Evolutionary conservation across 164 flowering plant species (phyloP), one percentile per base, ranked within the genome.

Genomic region (Warburgia ugandensis): DNA sequence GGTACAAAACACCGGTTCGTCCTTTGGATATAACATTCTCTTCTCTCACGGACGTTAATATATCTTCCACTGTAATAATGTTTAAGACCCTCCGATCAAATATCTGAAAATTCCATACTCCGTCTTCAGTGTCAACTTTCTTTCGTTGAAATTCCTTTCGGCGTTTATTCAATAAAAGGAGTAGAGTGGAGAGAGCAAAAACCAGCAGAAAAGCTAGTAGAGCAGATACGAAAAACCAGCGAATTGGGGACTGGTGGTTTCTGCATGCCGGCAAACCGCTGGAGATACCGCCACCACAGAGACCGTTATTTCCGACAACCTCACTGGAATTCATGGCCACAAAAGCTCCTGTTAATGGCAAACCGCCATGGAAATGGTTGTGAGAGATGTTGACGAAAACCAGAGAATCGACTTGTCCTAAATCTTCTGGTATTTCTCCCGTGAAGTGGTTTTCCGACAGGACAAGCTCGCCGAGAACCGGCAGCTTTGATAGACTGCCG

Each of bases 301-400:
- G 84, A n/a, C 43, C 52, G 32, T 65, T 41, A 50, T 84, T 90
- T 0, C 94, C 96, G 1, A 63, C 55, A 0, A 90, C 79, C 0
- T 84, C 73, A 49, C 73, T 80, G 0, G 80, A 67, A 29, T 80
- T 83, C 17, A 86, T 81, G 17, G 78, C 81, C 9, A 79, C 62
- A 52, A 90, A 90, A 0, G 80, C 86, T 29, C 77, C 94, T 3
- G 86, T 77, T 3, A 68, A 48, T 6, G 97, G 95, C 30, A 86
- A 61, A 26, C 63, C 55, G 6, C 94, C 95, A 8, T 63, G 70
- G 43, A 90, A 59, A 41, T 66, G 70, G 48, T 86, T 90, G 67
- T 82, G 66, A 2, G 95, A 86, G 36, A 90, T 52, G 52, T 86
- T 90, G 16, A 86, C 76, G 45, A 73, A 63, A 30, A 79, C 77